Percentiles rank a stretch among this genome's conserved stretches.
These are phyloP conservation scores for Coelastrella sp. DNA, from an alignment of 139 green algal species.

Conservation along the genomic window DNA sequence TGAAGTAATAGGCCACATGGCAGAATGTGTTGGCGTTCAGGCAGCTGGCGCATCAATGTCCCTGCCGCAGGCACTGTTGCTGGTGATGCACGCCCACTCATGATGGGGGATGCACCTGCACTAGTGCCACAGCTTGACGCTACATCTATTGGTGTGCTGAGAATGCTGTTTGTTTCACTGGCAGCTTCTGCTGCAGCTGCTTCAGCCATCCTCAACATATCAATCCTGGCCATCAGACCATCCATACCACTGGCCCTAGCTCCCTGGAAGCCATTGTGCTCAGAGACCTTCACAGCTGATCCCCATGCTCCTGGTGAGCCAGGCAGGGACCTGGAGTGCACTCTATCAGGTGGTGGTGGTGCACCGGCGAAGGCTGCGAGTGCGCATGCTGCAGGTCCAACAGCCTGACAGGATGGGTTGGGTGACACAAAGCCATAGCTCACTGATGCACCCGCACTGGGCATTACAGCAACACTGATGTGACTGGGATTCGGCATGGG, in stretches of 20 bases:
- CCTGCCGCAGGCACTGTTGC: not conserved
- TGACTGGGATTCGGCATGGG: no score
- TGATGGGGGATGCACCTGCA: not conserved
- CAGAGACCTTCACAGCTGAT: not conserved
- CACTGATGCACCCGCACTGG: no score
- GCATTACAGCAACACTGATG: no score
- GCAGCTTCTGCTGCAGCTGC: constrained; percentile 5
- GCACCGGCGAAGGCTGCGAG: no score
- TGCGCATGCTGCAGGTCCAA: no score
- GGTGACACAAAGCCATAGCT: no score
- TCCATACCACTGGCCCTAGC: not conserved
- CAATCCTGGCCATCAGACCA: not conserved
- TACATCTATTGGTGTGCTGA: not conserved
- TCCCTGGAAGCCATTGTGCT: not conserved
- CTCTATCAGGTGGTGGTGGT: no score
- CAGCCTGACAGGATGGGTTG: no score
- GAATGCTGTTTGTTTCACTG: not conserved
- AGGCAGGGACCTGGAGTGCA: not conserved
- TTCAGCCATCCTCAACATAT: not conserved
- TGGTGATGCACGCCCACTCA: not conserved
- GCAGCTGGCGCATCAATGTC: no score
- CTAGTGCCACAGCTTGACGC: not conserved
- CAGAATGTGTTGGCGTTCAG: not conserved
- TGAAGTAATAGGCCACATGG: not conserved
- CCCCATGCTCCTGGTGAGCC: not conserved